phyloP scores from a whole-genome alignment of 2,329 filamentous ascomycete genomes.

The Fusarium burgessii region DNA sequence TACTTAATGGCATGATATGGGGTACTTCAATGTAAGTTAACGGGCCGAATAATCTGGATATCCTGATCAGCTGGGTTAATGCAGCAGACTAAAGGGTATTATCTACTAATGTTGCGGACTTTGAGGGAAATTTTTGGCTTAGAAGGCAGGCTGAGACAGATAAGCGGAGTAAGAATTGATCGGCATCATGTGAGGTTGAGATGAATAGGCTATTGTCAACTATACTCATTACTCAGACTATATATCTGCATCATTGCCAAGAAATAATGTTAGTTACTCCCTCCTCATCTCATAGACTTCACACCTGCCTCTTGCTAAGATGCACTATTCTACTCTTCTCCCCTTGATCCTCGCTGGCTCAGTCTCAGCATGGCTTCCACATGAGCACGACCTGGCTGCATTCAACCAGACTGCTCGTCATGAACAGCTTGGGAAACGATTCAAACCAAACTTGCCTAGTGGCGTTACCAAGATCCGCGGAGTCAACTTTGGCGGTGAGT shows the following conservation, averaged over 20 bases:
- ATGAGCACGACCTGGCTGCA: constrained; percentile 27
- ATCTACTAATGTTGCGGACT: too few species aligned
- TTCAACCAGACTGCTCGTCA: constrained; percentile 35
- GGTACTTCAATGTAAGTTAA: background rate
- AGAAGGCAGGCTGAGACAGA: background rate
- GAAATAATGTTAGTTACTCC: too few species aligned
- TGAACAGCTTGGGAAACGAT: constrained; percentile 32
- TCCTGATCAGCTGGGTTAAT: background rate
- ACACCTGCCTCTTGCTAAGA: fast-evolving
- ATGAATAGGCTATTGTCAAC: background rate
- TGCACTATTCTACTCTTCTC: background rate
- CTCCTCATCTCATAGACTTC: fast-evolving
- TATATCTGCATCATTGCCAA: background rate
- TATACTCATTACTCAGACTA: background rate
- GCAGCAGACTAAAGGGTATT: too few species aligned
- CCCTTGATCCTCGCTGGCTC: constrained; percentile 8
- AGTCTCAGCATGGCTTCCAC: constrained; percentile 29
- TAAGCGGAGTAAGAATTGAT: background rate
- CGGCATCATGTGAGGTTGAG: background rate
- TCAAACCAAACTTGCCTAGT: constrained; percentile 8
- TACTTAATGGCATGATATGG: background rate
- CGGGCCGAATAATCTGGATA: background rate
- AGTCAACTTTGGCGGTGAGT: constrained; percentile 31
- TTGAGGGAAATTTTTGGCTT: background rate
- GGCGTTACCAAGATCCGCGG: constrained; percentile 35